Evolutionary conservation across 805 yeast genomes (phyloP), one percentile per base, ranked within the genome.

Genomic region (Candida taoyuanica): DNA sequence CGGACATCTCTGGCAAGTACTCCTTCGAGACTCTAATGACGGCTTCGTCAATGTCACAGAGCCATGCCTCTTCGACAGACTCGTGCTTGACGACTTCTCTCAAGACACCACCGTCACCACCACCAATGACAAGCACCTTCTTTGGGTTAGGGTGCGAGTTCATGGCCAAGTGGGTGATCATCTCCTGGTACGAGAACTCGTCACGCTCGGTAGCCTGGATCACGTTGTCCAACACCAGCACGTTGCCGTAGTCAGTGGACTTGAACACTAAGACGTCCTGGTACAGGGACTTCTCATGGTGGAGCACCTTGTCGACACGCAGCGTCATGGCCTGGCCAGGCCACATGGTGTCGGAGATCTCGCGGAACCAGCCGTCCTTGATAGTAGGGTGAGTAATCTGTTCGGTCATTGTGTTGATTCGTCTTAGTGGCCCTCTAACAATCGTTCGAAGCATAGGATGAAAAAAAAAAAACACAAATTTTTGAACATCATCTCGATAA

Each of bases 81-180:
- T 75, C 79, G 66, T 91, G 96, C 68, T 91, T 91, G 58, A 88
- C 85, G 58, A 89, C 74, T 67, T 91, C 98, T 67, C 98, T 79
- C 56, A 91, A 74, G 36, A 91, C 98, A 65, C 98, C 98, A 54
- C 98, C 98, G 63, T 91, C 98, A 58, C 98, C 98, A 49, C 98
- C 98, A 43, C 98, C 98, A 58, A 91, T 85, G 47, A 91, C 98
- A 40, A 91, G 71, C 17, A 94, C 97, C 55, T 74, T 81, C 73
- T 85, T 86, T 42, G 98, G 98, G 68, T 85, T 80, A 54, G 96
- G 89, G 67, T 93, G 98, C 37, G 93, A 79, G 76, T 82, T 85
- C 64, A 93, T 58, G 6, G 95, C 96, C 57, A 93, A 73, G 66
- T 91, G 97, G 29, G 97, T 71, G 64, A 91, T 91, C 98, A 91